Evolutionary conservation across 495 filamentous ascomycete species (phyloP), one percentile per base, ranked within the genome.

Genomic region (Hapsidospora chrysogenum): DNA sequence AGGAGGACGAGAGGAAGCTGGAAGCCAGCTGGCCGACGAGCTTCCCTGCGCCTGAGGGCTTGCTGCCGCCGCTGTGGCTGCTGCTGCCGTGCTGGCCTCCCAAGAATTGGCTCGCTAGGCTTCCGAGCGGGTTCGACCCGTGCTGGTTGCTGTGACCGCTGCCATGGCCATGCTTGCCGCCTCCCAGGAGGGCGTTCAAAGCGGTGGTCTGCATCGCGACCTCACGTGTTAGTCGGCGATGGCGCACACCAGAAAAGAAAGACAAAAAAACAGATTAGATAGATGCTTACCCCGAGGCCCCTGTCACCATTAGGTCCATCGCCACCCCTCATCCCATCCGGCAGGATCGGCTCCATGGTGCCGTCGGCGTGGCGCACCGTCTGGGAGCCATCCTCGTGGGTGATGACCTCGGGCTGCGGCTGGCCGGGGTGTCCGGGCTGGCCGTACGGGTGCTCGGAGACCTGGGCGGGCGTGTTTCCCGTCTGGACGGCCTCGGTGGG

Each of bases 401-500:
- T 61, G 41, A 69, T 65, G 38, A 71, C 50, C 49, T 69, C 51
- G 21, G 45, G 46, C 29, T 47, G 44, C 4, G 35, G 41, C 9
- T 19, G 25, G 33, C 20, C 20, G 6, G 23, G 23, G 15, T 36
- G 18, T 26, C 49, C 45, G 19, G 65, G 64, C 22, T 52, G 53
- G 21, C 64, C 65, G 46, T 68, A 72, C 10, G 67, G 67, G 45
- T 69, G 63, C 13, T 69, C 64, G 34, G 39, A 36, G 10, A 41
- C 45, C 6, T 52, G 49, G 16, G 57, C 61, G 10, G 70, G 70
- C 1, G 67, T 70, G 37, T 53, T 58, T 40, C 57, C 53, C 6
- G 44, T 57, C 14, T 67, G 70, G 4, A 66, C 73, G 25, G 76
- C 62, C 36, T 76, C 61, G 14, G 73, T 80, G 16, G 81, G 81